These are phyloP conservation scores for Cyclocybe cylindracea DNA, from an alignment of 768 basidiomycete genomes.

Conservation along the genomic window DNA sequence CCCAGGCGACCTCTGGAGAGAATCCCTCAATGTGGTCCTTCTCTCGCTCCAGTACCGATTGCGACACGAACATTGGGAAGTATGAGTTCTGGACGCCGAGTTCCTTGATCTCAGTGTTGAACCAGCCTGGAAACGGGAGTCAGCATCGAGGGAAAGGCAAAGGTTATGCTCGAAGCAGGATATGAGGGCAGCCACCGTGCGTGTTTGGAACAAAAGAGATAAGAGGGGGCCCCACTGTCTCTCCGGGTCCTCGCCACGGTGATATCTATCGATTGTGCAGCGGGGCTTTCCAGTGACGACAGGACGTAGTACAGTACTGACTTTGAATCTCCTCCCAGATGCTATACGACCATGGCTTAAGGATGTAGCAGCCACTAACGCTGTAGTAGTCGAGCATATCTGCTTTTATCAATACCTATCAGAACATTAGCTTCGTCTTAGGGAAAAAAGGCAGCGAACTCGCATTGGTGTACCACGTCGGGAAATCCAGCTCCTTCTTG, in stretches of 20 bases:
- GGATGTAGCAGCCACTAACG: conserved; percentile 98
- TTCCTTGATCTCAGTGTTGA: conserved; percentile 89
- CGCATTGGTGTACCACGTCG: conserved; percentile 92
- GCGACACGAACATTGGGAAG: conserved; percentile 98
- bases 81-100: conserved; percentile 97
- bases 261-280: too few relatives aligned
- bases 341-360: conserved; percentile 95
- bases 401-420: conserved; percentile 91
- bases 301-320: conserved; percentile 29
- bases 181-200: too few relatives aligned
- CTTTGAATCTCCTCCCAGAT: conserved; percentile 98
- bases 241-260: too few relatives aligned
- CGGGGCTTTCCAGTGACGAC: too few relatives aligned
- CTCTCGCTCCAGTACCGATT: conserved; percentile 91
- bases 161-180: background rate
- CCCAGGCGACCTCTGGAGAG: conserved; percentile 99
- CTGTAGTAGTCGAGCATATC: conserved; percentile 99
- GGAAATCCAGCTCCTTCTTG: conserved; percentile 65
- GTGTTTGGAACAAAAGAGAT: too few relatives aligned
- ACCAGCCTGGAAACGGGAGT: conserved; percentile 70
- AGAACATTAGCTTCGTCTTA: conserved; percentile 8
- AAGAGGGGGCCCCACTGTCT: too few relatives aligned
- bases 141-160: background rate
- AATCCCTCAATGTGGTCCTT: conserved; percentile 99
- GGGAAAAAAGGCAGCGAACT: conserved; percentile 19